Evolutionary conservation across 202 grass and related monocot genomes (phyloP).

Genomic region (Setaria italica): DNA sequence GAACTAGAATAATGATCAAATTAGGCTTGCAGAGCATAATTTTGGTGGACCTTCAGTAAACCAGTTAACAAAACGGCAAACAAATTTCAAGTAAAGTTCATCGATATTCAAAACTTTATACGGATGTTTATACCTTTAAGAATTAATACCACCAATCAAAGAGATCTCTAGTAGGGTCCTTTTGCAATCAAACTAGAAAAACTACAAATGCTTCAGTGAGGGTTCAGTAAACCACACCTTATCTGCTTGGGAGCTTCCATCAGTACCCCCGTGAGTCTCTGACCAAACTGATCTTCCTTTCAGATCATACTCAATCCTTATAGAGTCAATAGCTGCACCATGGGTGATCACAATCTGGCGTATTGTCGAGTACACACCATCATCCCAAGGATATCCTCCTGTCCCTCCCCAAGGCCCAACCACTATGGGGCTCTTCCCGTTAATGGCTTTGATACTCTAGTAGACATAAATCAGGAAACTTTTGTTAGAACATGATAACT

Average conservation of each 20-base stretch:
- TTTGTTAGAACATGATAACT: constrained; percentile 22
- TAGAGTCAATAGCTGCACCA: constrained; percentile 70
- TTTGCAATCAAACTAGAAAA: neutral
- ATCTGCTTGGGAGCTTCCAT: constrained; percentile 56
- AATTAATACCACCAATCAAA: neutral
- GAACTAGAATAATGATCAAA: constrained; percentile 9
- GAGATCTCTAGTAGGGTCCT: neutral
- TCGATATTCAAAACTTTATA: neutral
- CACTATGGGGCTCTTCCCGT: constrained; percentile 60
- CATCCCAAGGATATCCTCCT: constrained; percentile 77
- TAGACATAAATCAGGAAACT: neutral
- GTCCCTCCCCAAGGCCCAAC: constrained; percentile 83
- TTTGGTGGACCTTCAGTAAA: neutral
- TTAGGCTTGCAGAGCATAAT: neutral
- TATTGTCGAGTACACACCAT: constrained; percentile 63
- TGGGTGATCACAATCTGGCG: constrained; percentile 67
- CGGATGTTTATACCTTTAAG: neutral
- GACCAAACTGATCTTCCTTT: constrained; percentile 73
- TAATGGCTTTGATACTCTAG: constrained; percentile 51
- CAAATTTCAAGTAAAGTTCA: constrained; percentile 24
- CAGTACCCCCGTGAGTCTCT: constrained; percentile 58
- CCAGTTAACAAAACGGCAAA: neutral
- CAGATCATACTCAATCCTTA: constrained; percentile 64
- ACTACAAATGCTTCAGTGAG: neutral
- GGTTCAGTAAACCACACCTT: constrained; percentile 53